phyloP scores from a whole-genome alignment of 768 basidiomycete species.

The Suillus hirtellus region DNA sequence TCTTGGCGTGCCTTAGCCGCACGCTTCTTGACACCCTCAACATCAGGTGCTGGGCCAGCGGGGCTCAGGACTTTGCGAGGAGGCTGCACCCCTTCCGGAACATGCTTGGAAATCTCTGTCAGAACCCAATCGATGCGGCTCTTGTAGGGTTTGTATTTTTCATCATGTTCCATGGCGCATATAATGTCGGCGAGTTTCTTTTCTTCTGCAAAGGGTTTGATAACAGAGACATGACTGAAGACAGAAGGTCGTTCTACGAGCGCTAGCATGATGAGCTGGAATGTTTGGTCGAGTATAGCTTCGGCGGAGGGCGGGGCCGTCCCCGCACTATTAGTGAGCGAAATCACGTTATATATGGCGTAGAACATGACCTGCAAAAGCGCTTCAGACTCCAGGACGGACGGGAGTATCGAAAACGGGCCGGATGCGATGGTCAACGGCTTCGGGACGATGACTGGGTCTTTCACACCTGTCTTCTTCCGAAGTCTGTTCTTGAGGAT shows the following conservation, averaged over 20 bases:
- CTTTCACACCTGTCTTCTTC: conserved; percentile 59
- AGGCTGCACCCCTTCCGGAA: conserved; percentile 55
- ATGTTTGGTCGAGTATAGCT: conserved; percentile 83
- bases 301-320: conserved; percentile 77
- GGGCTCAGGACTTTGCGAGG: conserved; percentile 47
- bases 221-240: conserved; percentile 61
- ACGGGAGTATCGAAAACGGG: conserved; percentile 67
- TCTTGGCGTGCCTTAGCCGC: conserved; percentile 91
- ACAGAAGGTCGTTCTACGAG: conserved; percentile 65
- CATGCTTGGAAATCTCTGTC: conserved; percentile 52
- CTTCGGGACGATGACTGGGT: conserved; percentile 77
- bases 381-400: conserved; percentile 66
- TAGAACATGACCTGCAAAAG: conserved; percentile 85
- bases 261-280: conserved; percentile 86
- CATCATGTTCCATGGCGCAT: conserved; percentile 76
- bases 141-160: conserved; percentile 71
- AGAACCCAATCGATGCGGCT: conserved; percentile 79
- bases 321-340: conserved; percentile 58
- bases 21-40: conserved; percentile 72
- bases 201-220: conserved; percentile 55
- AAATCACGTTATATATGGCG: conserved; percentile 72
- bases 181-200: conserved; percentile 71
- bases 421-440: conserved; percentile 62
- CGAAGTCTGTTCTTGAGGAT: conserved; percentile 66
- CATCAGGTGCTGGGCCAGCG: conserved; percentile 40